A percentile compares a stretch with the other conserved stretches of the same genome.
These are phyloP conservation scores for Echinosophora koreensis DNA, from an alignment of 306 rosid species.

Conservation along the genomic window DNA sequence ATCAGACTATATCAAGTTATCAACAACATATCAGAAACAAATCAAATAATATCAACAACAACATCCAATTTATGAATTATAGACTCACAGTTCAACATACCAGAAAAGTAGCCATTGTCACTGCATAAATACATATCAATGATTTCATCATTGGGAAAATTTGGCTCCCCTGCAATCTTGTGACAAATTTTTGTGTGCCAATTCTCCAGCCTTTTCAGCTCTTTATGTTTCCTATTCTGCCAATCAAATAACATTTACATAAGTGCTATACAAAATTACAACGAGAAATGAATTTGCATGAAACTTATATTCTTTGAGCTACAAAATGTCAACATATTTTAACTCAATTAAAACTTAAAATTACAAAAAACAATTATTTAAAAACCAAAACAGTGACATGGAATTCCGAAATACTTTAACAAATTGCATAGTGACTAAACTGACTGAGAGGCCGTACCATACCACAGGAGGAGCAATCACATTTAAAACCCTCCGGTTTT, in stretches of 20 bases:
- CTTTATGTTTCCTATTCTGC: slow-evolving; percentile 75
- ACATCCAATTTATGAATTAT: slow-evolving; percentile 2
- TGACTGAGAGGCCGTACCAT: slow-evolving; percentile 52
- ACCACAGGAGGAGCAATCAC: slow-evolving; percentile 79
- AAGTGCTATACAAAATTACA: slow-evolving; percentile 9
- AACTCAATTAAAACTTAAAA: neutral
- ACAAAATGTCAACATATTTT: slow-evolving; percentile 23
- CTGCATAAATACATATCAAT: slow-evolving; percentile 73
- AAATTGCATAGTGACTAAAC: slow-evolving; percentile 12
- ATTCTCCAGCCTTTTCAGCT: slow-evolving; percentile 61
- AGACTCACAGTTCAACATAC: slow-evolving; percentile 50
- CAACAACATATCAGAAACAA: too few relatives aligned
- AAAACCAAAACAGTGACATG: slow-evolving; percentile 27
- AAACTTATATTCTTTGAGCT: neutral
- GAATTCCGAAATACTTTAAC: slow-evolving; percentile 17
- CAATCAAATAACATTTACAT: slow-evolving; percentile 39
- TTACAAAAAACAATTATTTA: neutral
- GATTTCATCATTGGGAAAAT: slow-evolving; percentile 75
- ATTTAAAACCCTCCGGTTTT: slow-evolving; percentile 78
- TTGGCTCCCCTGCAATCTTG: slow-evolving; percentile 73
- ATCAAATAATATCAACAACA: too few relatives aligned
- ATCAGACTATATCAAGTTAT: too few relatives aligned
- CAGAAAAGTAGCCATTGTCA: slow-evolving; percentile 66
- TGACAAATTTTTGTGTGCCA: slow-evolving; percentile 70
- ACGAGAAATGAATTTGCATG: neutral